Base-by-base conservation (phyloP, 495 filamentous ascomycete genomes). In the Geoglossum glabrum region DNA sequence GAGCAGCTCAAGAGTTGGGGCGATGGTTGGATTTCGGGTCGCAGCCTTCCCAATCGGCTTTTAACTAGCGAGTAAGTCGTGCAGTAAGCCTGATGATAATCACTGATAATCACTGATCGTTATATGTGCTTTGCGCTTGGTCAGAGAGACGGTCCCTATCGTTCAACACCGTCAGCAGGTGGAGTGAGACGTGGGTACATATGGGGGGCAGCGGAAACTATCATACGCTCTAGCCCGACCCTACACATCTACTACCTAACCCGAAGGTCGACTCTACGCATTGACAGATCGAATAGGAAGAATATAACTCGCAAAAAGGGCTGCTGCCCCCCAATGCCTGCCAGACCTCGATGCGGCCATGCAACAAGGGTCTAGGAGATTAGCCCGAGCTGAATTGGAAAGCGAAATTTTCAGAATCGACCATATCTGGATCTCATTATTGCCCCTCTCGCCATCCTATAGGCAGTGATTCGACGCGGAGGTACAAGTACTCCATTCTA, bases 331-430 rank as follows among this genome's bases (percentile, higher is more conserved):
- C 11, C 36, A 40, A 40, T 40, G 36, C 36, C 36, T 40, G 36
- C 36, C 36, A 40, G 17, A 40, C 11, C 11, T 15, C 36, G 36
- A 40, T 34, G 31, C 31, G 31, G 31, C 31, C 6, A 50, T 52
- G 49, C 49, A 52, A 52, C 49, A 52, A 28, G 49, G 49, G 30
- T 52, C 25, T 15, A 17, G 49, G 49, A 52, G 49, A 52, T 52
- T 28, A 52, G 30, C 13, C 1, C 28, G 40, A 19, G 40, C 40
- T 45, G 17, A 21, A 45, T 4, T 9, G 17, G 40, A 45, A 45
- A 45, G 40, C 40, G 40, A 45, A 45, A 45, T 3, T 7, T 45
- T 45, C 13, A 45, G 17, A 45, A 45, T 45, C 17, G n/a, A n/a
- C 1, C n/a, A 21, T 45, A 45, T 45, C 40, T 4, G 40, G 17